Evolutionary conservation across 495 filamentous ascomycete genomes (phyloP), one percentile per base, ranked within the genome.

Genomic region (Pyrenula massariospora): DNA sequence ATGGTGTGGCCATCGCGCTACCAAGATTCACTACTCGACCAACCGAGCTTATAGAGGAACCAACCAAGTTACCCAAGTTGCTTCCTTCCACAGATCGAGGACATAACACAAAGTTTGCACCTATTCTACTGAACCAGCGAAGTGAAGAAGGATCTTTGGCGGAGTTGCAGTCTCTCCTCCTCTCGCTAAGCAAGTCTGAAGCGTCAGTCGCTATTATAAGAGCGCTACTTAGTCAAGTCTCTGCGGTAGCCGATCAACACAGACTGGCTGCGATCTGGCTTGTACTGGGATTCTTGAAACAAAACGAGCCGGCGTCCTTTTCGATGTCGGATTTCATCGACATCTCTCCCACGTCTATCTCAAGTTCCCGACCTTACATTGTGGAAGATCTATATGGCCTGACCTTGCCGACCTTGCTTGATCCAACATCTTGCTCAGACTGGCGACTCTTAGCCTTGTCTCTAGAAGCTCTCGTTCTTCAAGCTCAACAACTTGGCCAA

Each of bases 221-320:
- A 67, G 47, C 61, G 80, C 11, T 72, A 73, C 54, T 8, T 61
- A 8, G 75, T 73, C 0, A 67, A 71, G 19, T 72, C 68, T 51
- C 69, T 5, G 15, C 15, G 15, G 5, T 15, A 15, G 15, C 31
- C 31, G 81, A 80, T 2, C 66, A 75, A 19, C 73, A 78, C 11
- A 73, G 80, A 49, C 60, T 93, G 31, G 81, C 89, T 15, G 84
- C 83, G 12, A 83, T 91, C 63, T 98, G 94, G 94, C 74, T 97
- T 10, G 77, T 86, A 0, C 78, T 90, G 55, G 82, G 86, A 48
- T 73, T 93, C 8, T 68, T 94, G 36, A 81, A 80, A 60, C 67
- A 79, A 22, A 62, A 56, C 31, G 69, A 77, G 2, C 70, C 77
- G 22, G 59, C 68, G 2, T 70, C 73, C 0, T 65, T 76, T 51